phyloP scores from a whole-genome alignment of 2,329 filamentous ascomycete genomes.

The Aureobasidium sp. region DNA sequence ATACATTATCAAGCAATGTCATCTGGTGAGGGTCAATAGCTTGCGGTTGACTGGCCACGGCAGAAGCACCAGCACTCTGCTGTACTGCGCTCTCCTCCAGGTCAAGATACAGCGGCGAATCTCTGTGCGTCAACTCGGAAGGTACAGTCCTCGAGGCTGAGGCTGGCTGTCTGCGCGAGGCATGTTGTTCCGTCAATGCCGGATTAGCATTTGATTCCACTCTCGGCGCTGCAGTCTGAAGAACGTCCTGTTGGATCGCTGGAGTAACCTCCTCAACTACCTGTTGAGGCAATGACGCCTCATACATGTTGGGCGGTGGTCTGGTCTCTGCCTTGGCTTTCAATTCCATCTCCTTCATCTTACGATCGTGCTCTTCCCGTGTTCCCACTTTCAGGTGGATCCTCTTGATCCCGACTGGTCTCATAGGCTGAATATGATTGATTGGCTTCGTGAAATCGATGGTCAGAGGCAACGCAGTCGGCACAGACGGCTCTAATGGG shows the following conservation, averaged over 20 bases:
- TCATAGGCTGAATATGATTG: constrained; percentile 12
- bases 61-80: background rate
- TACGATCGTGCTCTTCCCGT: constrained; percentile 47
- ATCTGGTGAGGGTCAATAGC: background rate
- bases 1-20: background rate
- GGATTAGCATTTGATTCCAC: background rate
- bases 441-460: constrained; percentile 10
- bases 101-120: background rate
- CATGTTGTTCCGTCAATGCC: background rate
- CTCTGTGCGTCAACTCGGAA: background rate
- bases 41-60: background rate
- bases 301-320: background rate
- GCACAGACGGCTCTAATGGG: background rate
- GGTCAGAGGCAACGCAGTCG: constrained; percentile 6
- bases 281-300: background rate
- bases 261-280: background rate
- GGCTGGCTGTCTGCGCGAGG: background rate
- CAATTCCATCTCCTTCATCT: constrained; percentile 35
- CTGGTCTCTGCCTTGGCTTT: constrained; percentile 27
- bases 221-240: accelerated
- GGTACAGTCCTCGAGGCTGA: background rate
- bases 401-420: constrained; percentile 31
- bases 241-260: background rate
- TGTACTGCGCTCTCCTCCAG: background rate
- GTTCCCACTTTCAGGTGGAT: constrained; percentile 53